phyloP scores from a whole-genome alignment of 2,329 filamentous ascomycete species.

The Coniella vitis region DNA sequence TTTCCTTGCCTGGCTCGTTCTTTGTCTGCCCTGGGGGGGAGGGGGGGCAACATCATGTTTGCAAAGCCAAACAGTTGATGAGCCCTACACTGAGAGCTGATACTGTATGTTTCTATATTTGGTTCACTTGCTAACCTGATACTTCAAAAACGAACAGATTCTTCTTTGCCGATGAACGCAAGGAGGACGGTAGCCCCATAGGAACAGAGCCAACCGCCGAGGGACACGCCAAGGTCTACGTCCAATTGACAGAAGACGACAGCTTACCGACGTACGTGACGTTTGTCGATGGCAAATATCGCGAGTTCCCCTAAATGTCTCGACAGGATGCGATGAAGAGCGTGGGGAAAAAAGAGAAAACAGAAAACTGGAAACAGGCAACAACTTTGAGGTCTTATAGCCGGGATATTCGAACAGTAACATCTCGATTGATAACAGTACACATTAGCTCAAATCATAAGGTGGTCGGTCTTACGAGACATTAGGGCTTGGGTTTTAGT shows the following conservation, averaged over 20 bases:
- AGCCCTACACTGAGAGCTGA: no score
- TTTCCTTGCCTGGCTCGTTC: not conserved
- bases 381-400: no score
- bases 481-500: no score
- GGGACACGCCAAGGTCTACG: constrained; percentile 6
- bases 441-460: no score
- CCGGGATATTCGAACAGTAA: no score
- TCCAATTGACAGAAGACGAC: constrained; percentile 5
- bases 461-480: no score
- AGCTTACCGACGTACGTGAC: constrained; percentile 14
- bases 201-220: constrained; percentile 3
- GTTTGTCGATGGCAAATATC: constrained; percentile 14
- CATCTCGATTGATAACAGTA: no score
- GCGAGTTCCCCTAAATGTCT: not conserved
- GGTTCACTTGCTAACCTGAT: not conserved
- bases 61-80: no score
- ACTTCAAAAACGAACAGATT: constrained; percentile 3
- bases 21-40: not conserved
- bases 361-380: no score
- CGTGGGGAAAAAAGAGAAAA: not conserved
- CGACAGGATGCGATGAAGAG: not conserved
- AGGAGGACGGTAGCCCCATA: constrained; percentile 6
- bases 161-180: constrained; percentile 17
- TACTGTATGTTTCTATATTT: no score
- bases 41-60: no score